Base-by-base conservation (phyloP, 306 rosid species). In the Lathyrus tuberosus region DNA sequence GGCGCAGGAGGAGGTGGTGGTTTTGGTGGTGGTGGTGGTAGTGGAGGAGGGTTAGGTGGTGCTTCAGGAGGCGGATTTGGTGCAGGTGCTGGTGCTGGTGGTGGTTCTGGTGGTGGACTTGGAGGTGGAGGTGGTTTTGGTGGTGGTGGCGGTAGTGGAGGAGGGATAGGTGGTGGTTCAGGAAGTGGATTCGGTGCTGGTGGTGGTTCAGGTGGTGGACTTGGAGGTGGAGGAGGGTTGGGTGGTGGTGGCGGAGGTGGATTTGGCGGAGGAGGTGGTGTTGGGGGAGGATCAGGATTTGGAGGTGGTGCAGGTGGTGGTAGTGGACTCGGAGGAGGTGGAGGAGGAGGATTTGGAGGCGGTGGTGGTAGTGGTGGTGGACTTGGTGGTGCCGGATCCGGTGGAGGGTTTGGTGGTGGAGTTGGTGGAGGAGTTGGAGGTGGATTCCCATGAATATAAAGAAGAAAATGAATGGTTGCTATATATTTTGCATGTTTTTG, bases 1-100 rank as follows among this genome's bases (percentile, higher is more conserved):
- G 85, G 88, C 2, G 51, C 70, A 0, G 93, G 94, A 3, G 87
- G 89, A 1, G 93, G 93, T 0, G 88, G 88, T 2, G 86, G 90
- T 0, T 78, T 82, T n/a, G 85, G 88, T 5, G 83, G 79, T 1
- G 86, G 86, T 0, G 83, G 65, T 18, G 42, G 42, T 38, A 10
- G 10, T 38, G 90, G 80, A 10, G 80, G 53, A 63, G 85, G 84
- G 0, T 47, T 80, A 51, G 84, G 84, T 16, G 81, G 72, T 20
- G 80, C 78, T 7, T 26, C 30, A 26, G 30, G 30, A 26, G 3
- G 30, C 4, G 30, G 30, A 3, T 26, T 26, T 3, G 30, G 30
- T 24, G 28, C 28, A 24, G 28, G 28, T 24, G 28, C 28, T 2
- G 28, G 28, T 26, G 30, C 30, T 26, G 30, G 30, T 26, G 30